These are phyloP conservation scores for Candida krabiensis DNA, from an alignment of 805 yeast species.

Conservation along the genomic window DNA sequence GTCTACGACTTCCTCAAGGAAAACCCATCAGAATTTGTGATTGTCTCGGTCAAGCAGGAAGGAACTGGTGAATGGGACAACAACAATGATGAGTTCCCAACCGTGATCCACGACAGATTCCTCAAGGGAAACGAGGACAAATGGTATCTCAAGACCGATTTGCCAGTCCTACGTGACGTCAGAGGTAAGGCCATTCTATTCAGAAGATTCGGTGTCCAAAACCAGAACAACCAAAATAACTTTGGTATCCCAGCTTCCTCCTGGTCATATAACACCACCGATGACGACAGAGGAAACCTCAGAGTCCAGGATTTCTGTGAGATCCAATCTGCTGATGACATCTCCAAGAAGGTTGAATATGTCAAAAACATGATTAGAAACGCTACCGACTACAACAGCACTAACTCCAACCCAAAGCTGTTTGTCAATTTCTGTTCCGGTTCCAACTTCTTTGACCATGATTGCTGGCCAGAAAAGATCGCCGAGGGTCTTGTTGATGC, in stretches of 20 bases:
- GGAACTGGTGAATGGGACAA: conserved; percentile 68
- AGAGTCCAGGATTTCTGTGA: conserved; percentile 78
- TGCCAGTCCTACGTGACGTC: conserved; percentile 61
- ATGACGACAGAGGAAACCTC: conserved; percentile 61
- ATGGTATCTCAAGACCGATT: conserved; percentile 58
- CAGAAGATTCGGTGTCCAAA: conserved; percentile 67
- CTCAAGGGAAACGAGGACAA: conserved; percentile 47
- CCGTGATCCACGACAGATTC: conserved; percentile 58
- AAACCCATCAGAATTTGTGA: conserved; percentile 58
- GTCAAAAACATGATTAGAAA: conserved; percentile 55
- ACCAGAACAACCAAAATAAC: conserved; percentile 37
- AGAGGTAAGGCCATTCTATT: conserved; percentile 69
- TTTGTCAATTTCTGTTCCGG: conserved; percentile 75
- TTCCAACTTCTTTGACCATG: conserved; percentile 65
- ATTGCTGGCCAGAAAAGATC: conserved; percentile 73
- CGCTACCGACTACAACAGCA: conserved; percentile 50
- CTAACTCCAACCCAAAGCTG: conserved; percentile 51
- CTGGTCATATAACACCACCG: conserved; percentile 66
- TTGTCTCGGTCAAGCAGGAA: conserved; percentile 73
- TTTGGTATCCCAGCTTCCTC: conserved; percentile 68
- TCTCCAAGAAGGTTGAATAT: conserved; percentile 54
- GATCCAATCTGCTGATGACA: conserved; percentile 49
- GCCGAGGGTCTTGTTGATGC: conserved; percentile 49
- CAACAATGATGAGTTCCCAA: conserved; percentile 62
- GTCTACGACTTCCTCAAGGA: conserved; percentile 55